phyloP scores from a whole-genome alignment of 768 basidiomycete genomes.

The Agrocybe pediades region DNA sequence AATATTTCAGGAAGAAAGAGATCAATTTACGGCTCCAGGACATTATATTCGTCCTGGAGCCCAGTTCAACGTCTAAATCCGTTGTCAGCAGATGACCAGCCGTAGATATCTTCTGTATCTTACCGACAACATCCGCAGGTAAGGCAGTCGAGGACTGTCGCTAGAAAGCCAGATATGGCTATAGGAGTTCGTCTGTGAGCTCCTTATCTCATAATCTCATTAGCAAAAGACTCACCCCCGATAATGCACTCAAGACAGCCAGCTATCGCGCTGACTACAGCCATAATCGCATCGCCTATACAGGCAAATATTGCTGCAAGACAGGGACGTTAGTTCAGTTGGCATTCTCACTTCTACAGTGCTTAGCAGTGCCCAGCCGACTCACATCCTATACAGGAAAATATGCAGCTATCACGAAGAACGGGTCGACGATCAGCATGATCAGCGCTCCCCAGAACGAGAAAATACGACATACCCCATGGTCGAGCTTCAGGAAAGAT shows the following conservation, averaged over 20 bases:
- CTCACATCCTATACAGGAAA: conserved; percentile 35
- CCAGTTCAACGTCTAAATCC: conserved; percentile 17
- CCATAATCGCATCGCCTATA: conserved; percentile 43
- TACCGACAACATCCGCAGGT: conserved; percentile 48
- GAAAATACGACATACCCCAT: conserved; percentile 12
- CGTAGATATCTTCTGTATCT: conserved; percentile 3
- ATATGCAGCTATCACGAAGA: conserved; percentile 15
- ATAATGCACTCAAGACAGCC: conserved; percentile 50
- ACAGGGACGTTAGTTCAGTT: too few relatives aligned
- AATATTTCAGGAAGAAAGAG: background rate
- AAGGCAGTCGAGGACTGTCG: conserved; percentile 42
- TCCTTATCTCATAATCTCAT: background rate
- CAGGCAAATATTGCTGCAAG: conserved; percentile 40
- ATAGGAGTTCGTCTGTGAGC: background rate
- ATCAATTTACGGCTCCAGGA: conserved; percentile 18
- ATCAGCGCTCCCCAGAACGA: background rate
- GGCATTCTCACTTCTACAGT: too few relatives aligned
- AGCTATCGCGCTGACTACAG: conserved; percentile 37
- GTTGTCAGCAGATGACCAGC: background rate
- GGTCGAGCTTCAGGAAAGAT: background rate
- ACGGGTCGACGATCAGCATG: background rate
- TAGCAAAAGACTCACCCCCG: conserved; percentile 31
- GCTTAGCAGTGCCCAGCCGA: too few relatives aligned
- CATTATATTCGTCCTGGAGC: conserved; percentile 19
- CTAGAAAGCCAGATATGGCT: conserved; percentile 45